These are phyloP conservation scores for Coemansia umbellata DNA, from an alignment of 192 early-diverging fungal genomes.

Conservation along the genomic window DNA sequence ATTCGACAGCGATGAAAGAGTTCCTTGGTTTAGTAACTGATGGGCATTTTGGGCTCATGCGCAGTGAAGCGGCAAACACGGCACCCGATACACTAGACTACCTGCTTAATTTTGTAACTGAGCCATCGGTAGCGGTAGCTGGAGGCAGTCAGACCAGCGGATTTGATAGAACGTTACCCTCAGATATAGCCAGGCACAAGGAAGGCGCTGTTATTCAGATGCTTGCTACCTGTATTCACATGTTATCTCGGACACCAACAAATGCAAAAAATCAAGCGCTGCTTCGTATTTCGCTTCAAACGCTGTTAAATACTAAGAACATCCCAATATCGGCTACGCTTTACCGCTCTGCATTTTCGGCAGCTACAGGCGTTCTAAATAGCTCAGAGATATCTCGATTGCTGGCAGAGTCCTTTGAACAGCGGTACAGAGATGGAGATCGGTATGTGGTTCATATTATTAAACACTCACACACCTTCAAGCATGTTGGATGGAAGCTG, in stretches of 20 bases:
- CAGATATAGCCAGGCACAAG: background rate
- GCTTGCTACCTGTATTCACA: conserved; percentile 1
- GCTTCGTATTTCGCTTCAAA: background rate
- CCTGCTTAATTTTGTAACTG: background rate
- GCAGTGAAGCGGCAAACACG: background rate
- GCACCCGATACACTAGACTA: background rate
- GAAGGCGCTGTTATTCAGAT: conserved; percentile 8
- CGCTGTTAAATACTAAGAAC: background rate
- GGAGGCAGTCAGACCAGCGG: background rate
- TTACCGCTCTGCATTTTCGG: conserved; percentile 11
- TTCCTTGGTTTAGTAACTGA: conserved; percentile 6
- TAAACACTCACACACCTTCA: background rate
- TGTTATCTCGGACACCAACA: background rate
- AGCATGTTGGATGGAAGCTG: conserved; percentile 13
- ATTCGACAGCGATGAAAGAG: background rate
- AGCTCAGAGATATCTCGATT: background rate
- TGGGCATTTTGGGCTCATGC: conserved; percentile 8
- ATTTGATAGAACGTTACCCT: background rate
- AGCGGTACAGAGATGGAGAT: conserved; percentile 1
- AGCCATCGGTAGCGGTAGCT: background rate
- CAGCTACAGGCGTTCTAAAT: conserved; percentile 1
- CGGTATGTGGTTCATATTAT: conserved; percentile 4
- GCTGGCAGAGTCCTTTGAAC: conserved; percentile 6
- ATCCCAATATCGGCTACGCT: conserved; percentile 22
- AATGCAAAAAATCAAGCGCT: background rate